Base-by-base conservation (phyloP, 2,329 filamentous ascomycete species). In the Sporothrix brasiliensis region DNA sequence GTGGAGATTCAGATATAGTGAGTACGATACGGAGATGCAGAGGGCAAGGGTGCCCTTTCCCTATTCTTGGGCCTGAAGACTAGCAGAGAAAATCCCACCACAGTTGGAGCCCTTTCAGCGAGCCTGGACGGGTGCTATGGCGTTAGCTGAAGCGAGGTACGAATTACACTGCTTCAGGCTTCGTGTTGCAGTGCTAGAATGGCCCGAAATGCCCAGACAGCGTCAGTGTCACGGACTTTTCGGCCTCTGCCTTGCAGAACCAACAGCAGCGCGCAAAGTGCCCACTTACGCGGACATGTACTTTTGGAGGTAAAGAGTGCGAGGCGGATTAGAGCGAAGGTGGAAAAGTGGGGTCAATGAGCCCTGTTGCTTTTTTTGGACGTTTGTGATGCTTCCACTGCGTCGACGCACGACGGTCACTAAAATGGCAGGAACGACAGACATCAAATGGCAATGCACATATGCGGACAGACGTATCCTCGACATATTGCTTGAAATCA, bases 251-350 rank as follows among this genome's bases (percentile, higher is more conserved):
- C 9, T 30, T 9, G 30, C 13, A 34, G 65, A 21, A 54, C 65
- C 44, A 67, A 44, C 39, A 53, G 44, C 39, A 41, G 30, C n/a
- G 50, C 65, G 49, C 65, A 41, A 52, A 44, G 34, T 54, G 56
- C 50, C 65, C 65, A 67, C 65, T 30, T 4, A 9, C 30, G 47
- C 63, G 24, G 1, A 24, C 24, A 24, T 24, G 63, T 39, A 52
- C 47, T 66, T 47, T 56, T 67, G 50, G 50, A 67, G 66, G 52
- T n/a, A 58, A 68, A 58, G 66, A 68, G 50, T 16, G 52, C 50
- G 52, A 58, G 19, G 10, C 21, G 21, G 13, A 50, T 11, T 13
- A 47, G 44, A 50, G 13, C 47, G 41, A 67, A 19, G 30, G 39
- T 24, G 13, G 11, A 60, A 68, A 60, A 68, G 53, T 60, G 53